Evolutionary conservation across 2,329 filamentous ascomycete species (phyloP).

Genomic region (Pleurostoma richardsiae): DNA sequence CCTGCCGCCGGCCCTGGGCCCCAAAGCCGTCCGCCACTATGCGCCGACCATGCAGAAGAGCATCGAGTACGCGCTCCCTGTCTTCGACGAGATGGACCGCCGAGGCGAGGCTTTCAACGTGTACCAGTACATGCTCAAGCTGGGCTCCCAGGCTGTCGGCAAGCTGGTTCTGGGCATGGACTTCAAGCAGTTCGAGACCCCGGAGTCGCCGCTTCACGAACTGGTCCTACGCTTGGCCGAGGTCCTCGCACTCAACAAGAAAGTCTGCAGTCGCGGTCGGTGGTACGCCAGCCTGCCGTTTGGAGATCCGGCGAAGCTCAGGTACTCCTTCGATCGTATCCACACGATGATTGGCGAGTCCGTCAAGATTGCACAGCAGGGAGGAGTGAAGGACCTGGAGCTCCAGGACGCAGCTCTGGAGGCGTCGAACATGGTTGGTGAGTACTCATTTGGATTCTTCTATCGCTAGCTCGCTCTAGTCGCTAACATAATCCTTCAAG

Average conservation of each 20-base stretch:
- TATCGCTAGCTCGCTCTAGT: too few relatives aligned
- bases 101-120: conserved; percentile 41
- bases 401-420: conserved; percentile 44
- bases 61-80: conserved; percentile 42
- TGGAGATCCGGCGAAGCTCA: conserved; percentile 44
- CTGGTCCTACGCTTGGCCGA: conserved; percentile 47
- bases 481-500: conserved; percentile 13
- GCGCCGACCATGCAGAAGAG: conserved; percentile 53
- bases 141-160: conserved; percentile 38
- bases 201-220: conserved; percentile 42
- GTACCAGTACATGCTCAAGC: conserved; percentile 45
- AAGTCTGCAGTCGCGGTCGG: conserved; percentile 44
- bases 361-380: conserved; percentile 27
- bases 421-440: conserved; percentile 32
- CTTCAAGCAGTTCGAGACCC: conserved; percentile 35
- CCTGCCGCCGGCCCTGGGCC: conserved; percentile 51
- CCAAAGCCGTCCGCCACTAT: conserved; percentile 58
- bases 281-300: conserved; percentile 56
- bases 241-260: conserved; percentile 52
- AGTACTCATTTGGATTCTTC: conserved; percentile 1
- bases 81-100: conserved; percentile 46
- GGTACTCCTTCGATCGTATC: conserved; percentile 23
- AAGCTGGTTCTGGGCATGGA: conserved; percentile 39
- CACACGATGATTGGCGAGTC: conserved; percentile 29
- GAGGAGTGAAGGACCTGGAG: conserved; percentile 30